Percentiles rank a stretch among this genome's conserved stretches.
phyloP scores from a whole-genome alignment of 1,284 basidiomycete genomes.

The Termitomyces sp. region DNA sequence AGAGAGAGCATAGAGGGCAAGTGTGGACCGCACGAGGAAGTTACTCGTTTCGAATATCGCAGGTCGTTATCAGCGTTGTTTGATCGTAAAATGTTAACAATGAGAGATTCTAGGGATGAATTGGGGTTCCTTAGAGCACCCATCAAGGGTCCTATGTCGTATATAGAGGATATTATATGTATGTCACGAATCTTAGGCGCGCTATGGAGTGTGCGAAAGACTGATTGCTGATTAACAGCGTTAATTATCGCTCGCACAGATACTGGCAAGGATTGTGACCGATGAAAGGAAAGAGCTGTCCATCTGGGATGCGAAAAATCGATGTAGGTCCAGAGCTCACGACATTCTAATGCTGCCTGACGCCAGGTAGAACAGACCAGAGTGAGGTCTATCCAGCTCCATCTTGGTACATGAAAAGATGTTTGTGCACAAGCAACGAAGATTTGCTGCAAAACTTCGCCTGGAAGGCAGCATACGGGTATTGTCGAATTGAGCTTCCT shows the following conservation, averaged over 20 bases:
- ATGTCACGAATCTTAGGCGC: slow-evolving; percentile 30
- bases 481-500: slow-evolving; percentile 21
- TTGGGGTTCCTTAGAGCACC: slow-evolving; percentile 30
- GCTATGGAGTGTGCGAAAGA: slow-evolving; percentile 29
- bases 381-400: slow-evolving; percentile 32
- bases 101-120: slow-evolving; percentile 28
- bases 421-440: slow-evolving; percentile 17
- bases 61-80: slow-evolving; percentile 16
- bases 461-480: slow-evolving; percentile 24
- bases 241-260: slow-evolving; percentile 27
- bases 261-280: slow-evolving; percentile 28
- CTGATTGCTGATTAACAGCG: slow-evolving; percentile 24
- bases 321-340: slow-evolving; percentile 30
- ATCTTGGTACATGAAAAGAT: slow-evolving; percentile 15
- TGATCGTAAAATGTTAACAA: slow-evolving; percentile 24
- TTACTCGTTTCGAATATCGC: slow-evolving; percentile 19
- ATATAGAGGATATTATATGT: slow-evolving; percentile 27
- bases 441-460: slow-evolving; percentile 20
- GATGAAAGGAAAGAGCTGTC: slow-evolving; percentile 26
- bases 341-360: slow-evolving; percentile 24
- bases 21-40: slow-evolving; percentile 9
- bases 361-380: slow-evolving; percentile 35
- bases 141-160: slow-evolving; percentile 29
- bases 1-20: slow-evolving; percentile 24
- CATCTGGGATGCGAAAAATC: slow-evolving; percentile 33